Evolutionary conservation across 345 rosid genomes (phyloP), one percentile per base, ranked within the genome.

Genomic region (Euphorbia pulcherrima): DNA sequence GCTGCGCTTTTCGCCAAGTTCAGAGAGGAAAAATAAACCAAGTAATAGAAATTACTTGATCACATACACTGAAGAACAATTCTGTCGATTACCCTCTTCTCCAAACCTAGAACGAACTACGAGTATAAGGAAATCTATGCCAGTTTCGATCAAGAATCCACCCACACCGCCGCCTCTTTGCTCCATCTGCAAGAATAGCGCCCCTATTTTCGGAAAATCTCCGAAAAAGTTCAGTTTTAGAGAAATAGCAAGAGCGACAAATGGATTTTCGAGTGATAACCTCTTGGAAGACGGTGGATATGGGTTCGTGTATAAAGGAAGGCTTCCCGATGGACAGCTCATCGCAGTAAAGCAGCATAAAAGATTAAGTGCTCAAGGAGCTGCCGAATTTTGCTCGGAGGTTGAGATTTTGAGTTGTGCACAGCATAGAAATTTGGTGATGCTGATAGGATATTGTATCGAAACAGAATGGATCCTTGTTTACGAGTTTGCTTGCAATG

Each of bases 341-440:
- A 76, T 88, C 33, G 90, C 90, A 1, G 93, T 86, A 26, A 88
- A 88, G 82, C 79, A 80, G 74, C 83, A 76, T 21, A 83, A 78
- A 70, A 60, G 62, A 21, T 70, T 80, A 44, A 84, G 85, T 59
- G 76, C 80, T 46, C 86, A 81, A 72, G 87, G 86, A 41, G 87
- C 80, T 44, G 72, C 84, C 28, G 89, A 88, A 74, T 83, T 88
- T 74, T 80, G 84, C 73, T 83, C 87, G 1, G 87, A 88, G 75
- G 88, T 86, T 21, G 86, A 86, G 56, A 83, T 88, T 24, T 72
- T 88, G 74, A 83, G 89, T 77, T 81, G 85, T 77, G 89, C 89
- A 58, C 93, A 83, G 76, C 93, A 88, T 46, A 40, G 81, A 69
- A 88, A 88, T 62, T 77, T 88, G 30, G 93, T 88, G 68, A 83